phyloP scores from a whole-genome alignment of 345 rosid species.

The Capsella bursapastoris region DNA sequence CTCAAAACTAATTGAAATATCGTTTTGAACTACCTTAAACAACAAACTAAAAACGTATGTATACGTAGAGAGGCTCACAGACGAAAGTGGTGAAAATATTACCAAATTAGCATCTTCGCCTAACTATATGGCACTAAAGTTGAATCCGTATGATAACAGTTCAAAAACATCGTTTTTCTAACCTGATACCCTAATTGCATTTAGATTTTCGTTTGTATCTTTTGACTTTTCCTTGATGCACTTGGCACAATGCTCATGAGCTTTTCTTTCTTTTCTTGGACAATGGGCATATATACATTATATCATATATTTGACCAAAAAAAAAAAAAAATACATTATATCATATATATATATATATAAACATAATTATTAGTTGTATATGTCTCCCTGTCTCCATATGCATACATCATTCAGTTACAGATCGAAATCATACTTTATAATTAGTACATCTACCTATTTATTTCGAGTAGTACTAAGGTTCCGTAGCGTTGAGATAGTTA shows the following conservation, averaged over 20 bases:
- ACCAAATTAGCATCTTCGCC: not conserved
- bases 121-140: not conserved
- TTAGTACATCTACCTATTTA: not conserved
- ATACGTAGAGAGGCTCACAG: not conserved
- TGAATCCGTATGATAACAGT: not conserved
- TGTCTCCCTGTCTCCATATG: constrained; percentile 17
- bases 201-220: not conserved
- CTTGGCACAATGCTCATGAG: constrained; percentile 21
- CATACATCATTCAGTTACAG: not conserved
- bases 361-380: not conserved
- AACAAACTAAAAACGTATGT: not conserved
- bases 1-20: not conserved
- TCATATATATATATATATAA: not conserved
- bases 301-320: too few relatives aligned
- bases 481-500: not conserved
- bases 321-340: not conserved
- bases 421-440: not conserved
- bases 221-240: constrained; percentile 19
- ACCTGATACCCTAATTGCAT: not conserved
- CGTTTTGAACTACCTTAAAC: too few relatives aligned
- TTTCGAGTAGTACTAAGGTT: not conserved
- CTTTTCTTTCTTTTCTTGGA: not conserved
- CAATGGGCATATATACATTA: not conserved
- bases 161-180: not conserved
- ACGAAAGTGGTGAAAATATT: not conserved